A percentile compares a stretch with the other conserved stretches of the same genome.
These are phyloP conservation scores for Serendipita indica DNA, from an alignment of 768 basidiomycete species.

Conservation along the genomic window DNA sequence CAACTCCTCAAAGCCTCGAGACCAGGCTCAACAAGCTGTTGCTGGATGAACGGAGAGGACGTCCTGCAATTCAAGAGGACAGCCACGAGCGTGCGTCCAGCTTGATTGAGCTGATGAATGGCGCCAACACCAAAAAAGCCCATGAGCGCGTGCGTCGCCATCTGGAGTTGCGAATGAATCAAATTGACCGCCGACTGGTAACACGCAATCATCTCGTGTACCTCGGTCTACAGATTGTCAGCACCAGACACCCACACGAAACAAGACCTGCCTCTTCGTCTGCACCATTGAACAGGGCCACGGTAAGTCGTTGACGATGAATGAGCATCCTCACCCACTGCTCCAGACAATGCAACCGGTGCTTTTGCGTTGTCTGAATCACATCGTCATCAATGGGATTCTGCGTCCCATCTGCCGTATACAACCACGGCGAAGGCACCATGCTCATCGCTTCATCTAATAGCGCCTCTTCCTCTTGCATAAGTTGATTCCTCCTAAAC, in stretches of 20 bases:
- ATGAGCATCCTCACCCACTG: constrained; percentile 80
- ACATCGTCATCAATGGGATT: constrained; percentile 45
- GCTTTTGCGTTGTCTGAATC: constrained; percentile 77
- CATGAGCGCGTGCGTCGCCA: constrained; percentile 26
- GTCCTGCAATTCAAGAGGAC: constrained; percentile 77
- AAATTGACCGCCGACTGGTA: neutral
- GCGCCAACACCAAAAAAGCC: constrained; percentile 46
- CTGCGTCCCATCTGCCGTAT: constrained; percentile 63
- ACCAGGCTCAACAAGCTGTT: constrained; percentile 63
- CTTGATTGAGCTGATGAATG: constrained; percentile 89
- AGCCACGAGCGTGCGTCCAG: constrained; percentile 78
- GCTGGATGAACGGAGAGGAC: constrained; percentile 31
- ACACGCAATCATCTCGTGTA: constrained; percentile 7
- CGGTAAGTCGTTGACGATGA: constrained; percentile 54
- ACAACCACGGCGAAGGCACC: constrained; percentile 65
- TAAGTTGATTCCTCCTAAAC: constrained; percentile 42
- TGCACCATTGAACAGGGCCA: neutral
- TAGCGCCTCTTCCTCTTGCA: constrained; percentile 66
- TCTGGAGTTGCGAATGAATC: constrained; percentile 33
- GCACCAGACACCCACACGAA: neutral
- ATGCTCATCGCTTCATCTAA: constrained; percentile 64
- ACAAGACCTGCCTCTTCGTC: neutral
- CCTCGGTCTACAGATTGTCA: neutral
- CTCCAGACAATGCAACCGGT: constrained; percentile 72
- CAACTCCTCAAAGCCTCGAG: constrained; percentile 79